Conservation (phyloP, 1,284 basidiomycete species). For the Dichomitus squalens region DNA sequence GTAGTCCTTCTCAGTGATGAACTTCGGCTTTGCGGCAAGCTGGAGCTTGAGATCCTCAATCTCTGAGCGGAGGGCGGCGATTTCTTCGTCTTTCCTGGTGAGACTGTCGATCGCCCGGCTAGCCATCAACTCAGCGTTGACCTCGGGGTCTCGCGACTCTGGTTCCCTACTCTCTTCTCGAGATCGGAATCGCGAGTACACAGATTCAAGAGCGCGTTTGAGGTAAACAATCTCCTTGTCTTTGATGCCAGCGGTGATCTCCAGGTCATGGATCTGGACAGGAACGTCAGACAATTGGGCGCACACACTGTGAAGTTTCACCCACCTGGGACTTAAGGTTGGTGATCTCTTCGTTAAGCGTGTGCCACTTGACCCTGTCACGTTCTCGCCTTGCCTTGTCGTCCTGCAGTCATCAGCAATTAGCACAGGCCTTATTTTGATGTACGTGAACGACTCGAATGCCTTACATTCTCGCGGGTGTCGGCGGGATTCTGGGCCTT, state of each 20-base stretch:
- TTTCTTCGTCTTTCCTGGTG: conserved; percentile 71
- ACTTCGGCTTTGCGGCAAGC: conserved; percentile 53
- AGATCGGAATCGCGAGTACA: conserved; percentile 75
- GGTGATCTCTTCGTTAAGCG: conserved; percentile 76
- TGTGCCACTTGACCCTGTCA: conserved; percentile 74
- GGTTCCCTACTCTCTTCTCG: conserved; percentile 46
- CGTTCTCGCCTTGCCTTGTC: conserved; percentile 79
- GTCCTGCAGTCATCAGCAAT: conserved; percentile 49
- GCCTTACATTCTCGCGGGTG: conserved; percentile 56
- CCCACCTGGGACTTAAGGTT: conserved; percentile 70
- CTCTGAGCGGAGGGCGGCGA: conserved; percentile 53
- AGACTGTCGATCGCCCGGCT: conserved; percentile 71
- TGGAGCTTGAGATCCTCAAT: conserved; percentile 55
- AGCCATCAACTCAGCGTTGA: conserved; percentile 76
- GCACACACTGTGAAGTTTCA: background rate
- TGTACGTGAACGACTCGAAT: background rate
- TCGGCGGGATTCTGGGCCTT: conserved; percentile 60
- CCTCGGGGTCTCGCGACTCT: conserved; percentile 47
- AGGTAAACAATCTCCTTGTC: conserved; percentile 78
- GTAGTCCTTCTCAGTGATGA: conserved; percentile 67
- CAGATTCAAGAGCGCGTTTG: conserved; percentile 83
- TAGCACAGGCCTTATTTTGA: background rate
- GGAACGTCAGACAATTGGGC: conserved; percentile 3
- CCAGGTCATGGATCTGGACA: conserved; percentile 56
- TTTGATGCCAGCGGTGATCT: conserved; percentile 51